Evolutionary conservation across 345 rosid species (phyloP).

Genomic region (Anastatica hierochuntica): DNA sequence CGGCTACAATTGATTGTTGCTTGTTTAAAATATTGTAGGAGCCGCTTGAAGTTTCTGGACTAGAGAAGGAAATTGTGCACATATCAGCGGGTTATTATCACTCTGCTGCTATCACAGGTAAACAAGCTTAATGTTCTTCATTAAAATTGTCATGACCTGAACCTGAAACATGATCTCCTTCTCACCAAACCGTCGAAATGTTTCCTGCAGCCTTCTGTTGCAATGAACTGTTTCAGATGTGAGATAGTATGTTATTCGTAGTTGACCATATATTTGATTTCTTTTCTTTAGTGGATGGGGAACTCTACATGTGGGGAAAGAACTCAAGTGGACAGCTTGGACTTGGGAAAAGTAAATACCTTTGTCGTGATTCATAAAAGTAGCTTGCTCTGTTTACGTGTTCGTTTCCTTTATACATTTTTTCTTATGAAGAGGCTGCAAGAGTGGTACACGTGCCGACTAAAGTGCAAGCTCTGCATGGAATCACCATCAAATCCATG

Average conservation of each 20-base stretch:
- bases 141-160: neutral
- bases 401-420: neutral
- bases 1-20: neutral
- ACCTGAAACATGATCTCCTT: neutral
- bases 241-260: neutral
- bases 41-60: conserved; percentile 62
- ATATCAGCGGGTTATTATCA: conserved; percentile 85
- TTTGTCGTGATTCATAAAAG: neutral
- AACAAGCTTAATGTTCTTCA: neutral
- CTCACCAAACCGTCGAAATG: neutral
- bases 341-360: conserved; percentile 68
- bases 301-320: conserved; percentile 88
- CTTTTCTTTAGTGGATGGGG: conserved; percentile 53
- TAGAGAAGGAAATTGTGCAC: conserved; percentile 49
- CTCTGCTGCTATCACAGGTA: conserved; percentile 91
- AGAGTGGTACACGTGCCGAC: conserved; percentile 48
- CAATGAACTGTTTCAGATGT: neutral
- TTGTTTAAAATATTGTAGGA: conserved; percentile 37
- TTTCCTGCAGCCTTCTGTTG: neutral
- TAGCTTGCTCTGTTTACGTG: neutral
- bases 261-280: neutral
- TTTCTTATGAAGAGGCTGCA: conserved; percentile 46
- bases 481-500: conserved; percentile 46
- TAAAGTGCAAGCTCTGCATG: conserved; percentile 64
- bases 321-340: conserved; percentile 95